Conservation (phyloP, 1,284 basidiomycete species). For the Agroathelia rolfsii region DNA sequence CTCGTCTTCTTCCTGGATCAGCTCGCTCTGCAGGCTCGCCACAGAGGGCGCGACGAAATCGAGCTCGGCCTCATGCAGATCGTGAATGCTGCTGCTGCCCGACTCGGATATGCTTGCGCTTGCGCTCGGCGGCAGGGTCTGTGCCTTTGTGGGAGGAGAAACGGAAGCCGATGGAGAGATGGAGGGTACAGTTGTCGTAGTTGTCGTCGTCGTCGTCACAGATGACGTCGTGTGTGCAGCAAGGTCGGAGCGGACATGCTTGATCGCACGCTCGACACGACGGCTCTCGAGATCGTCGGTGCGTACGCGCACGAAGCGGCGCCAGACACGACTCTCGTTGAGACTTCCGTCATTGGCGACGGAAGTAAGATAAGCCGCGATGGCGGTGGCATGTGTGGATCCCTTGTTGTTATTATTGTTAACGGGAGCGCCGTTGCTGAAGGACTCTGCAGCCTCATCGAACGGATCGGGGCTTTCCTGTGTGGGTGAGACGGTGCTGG, state of each 20-base stretch:
- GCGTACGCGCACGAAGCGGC: constrained; percentile 76
- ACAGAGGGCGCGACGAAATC: no score
- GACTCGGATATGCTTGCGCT: no score
- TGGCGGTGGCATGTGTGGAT: constrained; percentile 22
- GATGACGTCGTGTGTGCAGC: no score
- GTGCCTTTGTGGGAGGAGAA: no score
- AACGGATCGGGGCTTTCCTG: constrained; percentile 56
- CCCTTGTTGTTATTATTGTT: constrained; percentile 11
- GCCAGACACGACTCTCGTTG: constrained; percentile 65
- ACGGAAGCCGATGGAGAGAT: no score
- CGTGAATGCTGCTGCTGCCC: no score
- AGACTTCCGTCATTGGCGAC: constrained; percentile 59
- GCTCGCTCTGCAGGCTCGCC: no score
- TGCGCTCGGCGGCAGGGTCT: no score
- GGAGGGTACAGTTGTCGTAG: no score
- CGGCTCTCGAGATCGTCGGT: constrained; percentile 82
- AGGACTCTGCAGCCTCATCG: constrained; percentile 27
- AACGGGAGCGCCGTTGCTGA: constrained; percentile 17
- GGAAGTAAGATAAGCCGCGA: constrained; percentile 73
- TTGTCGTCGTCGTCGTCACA: no score
- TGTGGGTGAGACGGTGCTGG: constrained; percentile 38
- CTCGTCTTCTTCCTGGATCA: no score
- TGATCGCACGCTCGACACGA: constrained; percentile 78
- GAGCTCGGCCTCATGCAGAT: no score
- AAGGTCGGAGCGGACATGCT: constrained; percentile 78